Evolutionary conservation across 2,329 filamentous ascomycete genomes (phyloP).

Genomic region (Tolypocladium pustulatum): DNA sequence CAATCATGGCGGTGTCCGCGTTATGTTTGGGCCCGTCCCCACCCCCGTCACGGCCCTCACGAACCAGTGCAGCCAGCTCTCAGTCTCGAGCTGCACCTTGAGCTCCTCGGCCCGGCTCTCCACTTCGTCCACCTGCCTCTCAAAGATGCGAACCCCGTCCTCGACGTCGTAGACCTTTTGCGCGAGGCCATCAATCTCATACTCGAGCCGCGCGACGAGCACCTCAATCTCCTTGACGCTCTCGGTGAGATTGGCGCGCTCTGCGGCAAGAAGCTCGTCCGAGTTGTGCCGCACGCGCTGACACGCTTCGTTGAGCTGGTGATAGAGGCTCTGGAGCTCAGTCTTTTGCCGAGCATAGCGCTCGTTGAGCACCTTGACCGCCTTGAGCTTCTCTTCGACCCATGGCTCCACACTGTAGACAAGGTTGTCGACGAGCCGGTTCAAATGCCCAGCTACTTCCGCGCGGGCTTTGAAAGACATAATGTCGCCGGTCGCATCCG

Average conservation of each 20-base stretch:
- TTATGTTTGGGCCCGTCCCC: constrained; percentile 48
- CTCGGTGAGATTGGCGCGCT: constrained; percentile 59
- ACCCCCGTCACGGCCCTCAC: constrained; percentile 51
- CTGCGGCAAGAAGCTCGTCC: constrained; percentile 57
- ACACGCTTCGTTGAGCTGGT: constrained; percentile 60
- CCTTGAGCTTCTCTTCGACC: constrained; percentile 46
- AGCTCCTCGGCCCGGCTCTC: constrained; percentile 55
- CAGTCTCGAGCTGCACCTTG: constrained; percentile 50
- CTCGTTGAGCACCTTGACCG: constrained; percentile 49
- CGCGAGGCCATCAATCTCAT: constrained; percentile 74
- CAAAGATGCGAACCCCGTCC: constrained; percentile 69
- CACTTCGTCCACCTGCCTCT: constrained; percentile 63
- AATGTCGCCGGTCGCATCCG: constrained; percentile 17
- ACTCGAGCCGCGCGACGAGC: constrained; percentile 77
- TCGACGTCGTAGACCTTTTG: constrained; percentile 81
- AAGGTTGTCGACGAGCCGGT: constrained; percentile 40
- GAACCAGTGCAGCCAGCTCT: constrained; percentile 55
- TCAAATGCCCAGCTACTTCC: constrained; percentile 46
- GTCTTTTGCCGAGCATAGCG: constrained; percentile 53
- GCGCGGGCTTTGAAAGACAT: constrained; percentile 23
- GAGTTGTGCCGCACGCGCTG: constrained; percentile 56
- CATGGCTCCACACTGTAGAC: constrained; percentile 46
- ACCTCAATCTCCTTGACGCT: constrained; percentile 69
- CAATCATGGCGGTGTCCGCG: constrained; percentile 14
- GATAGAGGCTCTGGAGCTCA: constrained; percentile 56